Evolutionary conservation across 257 asterid species (phyloP), one percentile per base, ranked within the genome.

Genomic region (Solanum lycopersicoides): DNA sequence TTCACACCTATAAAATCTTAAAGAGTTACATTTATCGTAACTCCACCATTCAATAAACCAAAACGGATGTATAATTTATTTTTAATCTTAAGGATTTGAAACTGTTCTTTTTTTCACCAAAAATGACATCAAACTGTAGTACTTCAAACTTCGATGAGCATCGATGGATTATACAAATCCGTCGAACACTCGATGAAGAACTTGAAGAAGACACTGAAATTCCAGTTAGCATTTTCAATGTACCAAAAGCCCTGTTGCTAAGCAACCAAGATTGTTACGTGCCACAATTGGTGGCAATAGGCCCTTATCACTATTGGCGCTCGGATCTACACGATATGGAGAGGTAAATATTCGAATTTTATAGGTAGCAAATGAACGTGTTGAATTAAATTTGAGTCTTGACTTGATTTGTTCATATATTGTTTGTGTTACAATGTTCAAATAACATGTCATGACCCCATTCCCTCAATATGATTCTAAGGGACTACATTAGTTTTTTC

Each of bases 251-350:
- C 12, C 82, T 94, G 3, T 18, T 90, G 89, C 11, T 28, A 3
- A 21, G 41, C 34, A 56, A 80, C 12, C 94, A 94, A 0, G 89
- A 90, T 21, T 93, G 90, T 12, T 95, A 93, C 93, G 71, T 66
- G 23, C 98, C 95, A 4, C 96, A 92, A 63, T 88, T 88, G 45
- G 89, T 94, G 10, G 91, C 95, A 20, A 90, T 94, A 41, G 98
- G 98, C 42, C 96, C 98, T 2, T 94, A 93, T 83, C 95, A 94
- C 79, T 92, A 90, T 34, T 89, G 87, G 15, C 89, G 87, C 42
- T 82, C 88, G 6, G 95, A 90, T 45, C 88, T 90, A 72, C 90
- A 91, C 59, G 95, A 94, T 63, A 93, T 93, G 96, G 92, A 92
- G 90, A 68, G 93, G 37, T 93, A 47, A 45, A 30, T 28, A 80